Base-by-base conservation (phyloP, 2,329 filamentous ascomycete genomes). In the Aspergillus sp. region DNA sequence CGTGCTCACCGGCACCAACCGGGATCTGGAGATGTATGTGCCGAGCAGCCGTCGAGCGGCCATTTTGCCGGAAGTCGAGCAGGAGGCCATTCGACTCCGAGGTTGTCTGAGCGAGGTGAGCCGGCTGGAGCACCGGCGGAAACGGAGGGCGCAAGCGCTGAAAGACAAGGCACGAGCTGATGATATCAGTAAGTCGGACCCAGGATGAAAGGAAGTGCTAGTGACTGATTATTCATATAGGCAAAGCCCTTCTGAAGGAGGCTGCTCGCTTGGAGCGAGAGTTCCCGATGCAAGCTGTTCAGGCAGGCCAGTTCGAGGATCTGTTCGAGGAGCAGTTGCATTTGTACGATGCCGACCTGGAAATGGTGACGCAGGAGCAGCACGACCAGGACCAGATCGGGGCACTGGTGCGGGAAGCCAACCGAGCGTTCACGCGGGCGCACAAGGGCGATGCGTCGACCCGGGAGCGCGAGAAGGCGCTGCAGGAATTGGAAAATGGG, bases 401-500 rank as follows among this genome's bases (percentile, higher is more conserved):
- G 2, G 78, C 82, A 2, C 87, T 90, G 49, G 79, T 98, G 6
- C 83, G 87, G 65, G 86, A 90, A 54, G 87, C 90, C 6, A 96
- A 96, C 72, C 84, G 85, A 14, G 87, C 89, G 18, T 97, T 98
- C 67, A 85, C 90, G 62, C 81, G 84, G 20, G 91, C 90, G 64
- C 85, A 88, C 55, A 84, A 82, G 45, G 87, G 88, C 3, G 90
- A 92, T 64, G 82, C 83, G 0, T 86, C 85, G 6, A 85, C 83
- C 2, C 84, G 83, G 61, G 92, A 96, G 71, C 87, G 95, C 14
- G 94, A 98, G 73, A 85, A 90, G 66, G 92, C 92, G 0, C 78
- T 99, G 52, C 95, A 99, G 75, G 87, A 85, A 62, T 81, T 99
- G 10, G 94, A 98, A 74, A 92, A 90, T 64, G 94, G 92, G 0